A percentile compares a stretch with the other conserved stretches of the same genome.
Conservation (phyloP, 495 filamentous ascomycete genomes). For the Darksidea phi region DNA sequence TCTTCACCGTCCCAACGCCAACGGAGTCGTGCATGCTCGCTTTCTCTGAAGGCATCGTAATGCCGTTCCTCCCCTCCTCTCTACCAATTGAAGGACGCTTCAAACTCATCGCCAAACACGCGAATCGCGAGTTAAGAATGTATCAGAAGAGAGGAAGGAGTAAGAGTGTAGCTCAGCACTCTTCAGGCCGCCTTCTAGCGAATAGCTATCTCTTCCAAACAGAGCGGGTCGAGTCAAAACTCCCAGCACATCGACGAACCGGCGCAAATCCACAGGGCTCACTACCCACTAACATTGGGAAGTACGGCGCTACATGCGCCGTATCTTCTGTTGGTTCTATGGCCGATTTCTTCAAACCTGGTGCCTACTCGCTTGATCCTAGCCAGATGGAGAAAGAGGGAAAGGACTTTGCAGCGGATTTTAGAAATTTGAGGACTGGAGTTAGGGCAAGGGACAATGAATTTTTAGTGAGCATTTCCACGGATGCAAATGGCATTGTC, state of each 20-base stretch:
- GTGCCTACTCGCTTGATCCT: constrained; percentile 12
- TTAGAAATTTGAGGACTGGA: constrained; percentile 16
- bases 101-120: constrained; percentile 36
- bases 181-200: constrained; percentile 37
- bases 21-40: constrained; percentile 44
- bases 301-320: constrained; percentile 38
- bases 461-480: constrained; percentile 40
- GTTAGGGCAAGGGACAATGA: constrained; percentile 42
- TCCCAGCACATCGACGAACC: constrained; percentile 27
- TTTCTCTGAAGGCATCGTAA: constrained; percentile 41
- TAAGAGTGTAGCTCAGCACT: constrained; percentile 15
- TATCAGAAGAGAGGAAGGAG: constrained; percentile 41
- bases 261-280: constrained; percentile 41
- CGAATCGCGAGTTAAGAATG: constrained; percentile 39
- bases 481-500: constrained; percentile 33
- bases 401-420: constrained; percentile 34
- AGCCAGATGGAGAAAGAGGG: constrained; percentile 3
- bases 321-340: constrained; percentile 40
- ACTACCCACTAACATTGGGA: constrained; percentile 34
- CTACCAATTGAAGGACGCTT: constrained; percentile 37
- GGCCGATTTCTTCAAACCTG: constrained; percentile 29
- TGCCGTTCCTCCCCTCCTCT: constrained; percentile 40
- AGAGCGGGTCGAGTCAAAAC: constrained; percentile 36
- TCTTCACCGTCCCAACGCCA: constrained; percentile 36
- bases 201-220: constrained; percentile 39